phyloP scores from a whole-genome alignment of 2,329 filamentous ascomycete species.

The Tothia fuscella region DNA sequence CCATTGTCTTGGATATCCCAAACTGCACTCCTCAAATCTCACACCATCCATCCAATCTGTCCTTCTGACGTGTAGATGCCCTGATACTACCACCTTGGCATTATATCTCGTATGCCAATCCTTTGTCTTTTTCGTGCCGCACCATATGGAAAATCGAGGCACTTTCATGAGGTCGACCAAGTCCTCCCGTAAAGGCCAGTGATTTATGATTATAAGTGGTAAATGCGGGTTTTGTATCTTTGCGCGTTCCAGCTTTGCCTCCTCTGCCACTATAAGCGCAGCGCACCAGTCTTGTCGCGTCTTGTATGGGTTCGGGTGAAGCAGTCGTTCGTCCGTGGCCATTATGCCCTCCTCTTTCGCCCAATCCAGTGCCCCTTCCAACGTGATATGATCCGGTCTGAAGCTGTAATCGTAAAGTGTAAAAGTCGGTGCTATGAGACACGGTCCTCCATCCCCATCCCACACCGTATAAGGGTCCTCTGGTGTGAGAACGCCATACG shows the following conservation, averaged over 20 bases:
- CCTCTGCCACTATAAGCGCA: constrained; percentile 27
- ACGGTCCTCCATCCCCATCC: constrained; percentile 39
- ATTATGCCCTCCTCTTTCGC: constrained; percentile 33
- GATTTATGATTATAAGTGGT: constrained; percentile 31
- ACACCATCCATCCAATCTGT: constrained; percentile 35
- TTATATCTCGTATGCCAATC: constrained; percentile 35
- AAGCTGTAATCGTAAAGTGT: constrained; percentile 51
- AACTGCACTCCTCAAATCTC: constrained; percentile 34
- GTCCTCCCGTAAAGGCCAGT: constrained; percentile 36
- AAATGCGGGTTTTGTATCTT: constrained; percentile 20
- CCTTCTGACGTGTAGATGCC: constrained; percentile 33
- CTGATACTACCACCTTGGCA: constrained; percentile 35
- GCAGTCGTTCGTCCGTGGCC: constrained; percentile 33
- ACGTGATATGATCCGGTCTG: constrained; percentile 35
- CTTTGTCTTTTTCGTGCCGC: constrained; percentile 34
- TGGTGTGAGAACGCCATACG: constrained; percentile 42
- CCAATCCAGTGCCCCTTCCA: constrained; percentile 37
- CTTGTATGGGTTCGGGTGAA: constrained; percentile 33
- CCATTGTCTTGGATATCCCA: constrained; percentile 38
- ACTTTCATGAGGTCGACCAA: constrained; percentile 31
- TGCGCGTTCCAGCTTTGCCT: constrained; percentile 28
- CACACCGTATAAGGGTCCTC: constrained; percentile 40
- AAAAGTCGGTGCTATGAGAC: constrained; percentile 43
- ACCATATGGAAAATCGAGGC: constrained; percentile 35
- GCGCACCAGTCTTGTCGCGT: constrained; percentile 35